A percentile compares a stretch with the other conserved stretches of the same genome.
phyloP scores from a whole-genome alignment of 768 basidiomycete genomes.

The Tulasnella sp. region DNA sequence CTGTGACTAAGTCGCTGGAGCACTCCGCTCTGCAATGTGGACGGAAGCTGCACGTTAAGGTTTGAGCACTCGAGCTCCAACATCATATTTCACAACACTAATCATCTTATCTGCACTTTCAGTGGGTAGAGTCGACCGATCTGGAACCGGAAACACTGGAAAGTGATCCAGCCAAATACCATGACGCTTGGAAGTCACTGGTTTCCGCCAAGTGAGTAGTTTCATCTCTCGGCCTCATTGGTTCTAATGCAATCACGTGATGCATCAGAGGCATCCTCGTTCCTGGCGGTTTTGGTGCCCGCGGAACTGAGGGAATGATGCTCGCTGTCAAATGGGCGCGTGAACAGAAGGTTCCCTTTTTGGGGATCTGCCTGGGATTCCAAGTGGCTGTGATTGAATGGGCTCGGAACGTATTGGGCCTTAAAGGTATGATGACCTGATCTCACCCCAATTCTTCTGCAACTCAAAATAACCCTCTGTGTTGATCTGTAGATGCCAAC shows the following conservation, averaged over 20 bases:
- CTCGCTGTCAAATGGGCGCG: constrained; percentile 95
- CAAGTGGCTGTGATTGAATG: constrained; percentile 94
- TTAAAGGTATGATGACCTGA: constrained; percentile 23
- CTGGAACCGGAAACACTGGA: constrained; percentile 72
- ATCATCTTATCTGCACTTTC: neutral
- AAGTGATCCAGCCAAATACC: constrained; percentile 73
- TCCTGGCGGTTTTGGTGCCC: constrained; percentile 87
- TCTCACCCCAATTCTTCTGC: neutral
- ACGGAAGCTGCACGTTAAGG: constrained; percentile 68
- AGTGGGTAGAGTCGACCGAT: constrained; percentile 97
- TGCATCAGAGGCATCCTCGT: constrained; percentile 77
- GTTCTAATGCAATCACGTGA: neutral
- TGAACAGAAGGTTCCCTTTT: constrained; percentile 87
- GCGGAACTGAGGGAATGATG: constrained; percentile 96
- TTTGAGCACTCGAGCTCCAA: constrained; percentile 26
- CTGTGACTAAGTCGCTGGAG: constrained; percentile 89
- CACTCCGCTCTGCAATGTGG: constrained; percentile 91
- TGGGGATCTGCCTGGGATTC: constrained; percentile 96
- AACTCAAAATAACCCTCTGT: no score
- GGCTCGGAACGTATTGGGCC: constrained; percentile 68
- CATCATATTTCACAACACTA: neutral
- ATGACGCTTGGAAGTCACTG: constrained; percentile 88
- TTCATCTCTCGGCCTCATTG: neutral
- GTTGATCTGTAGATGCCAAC: constrained; percentile 75
- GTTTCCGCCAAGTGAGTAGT: constrained; percentile 69